Evolutionary conservation across 164 flowering plant species (phyloP).

Genomic region (Annona cherimola): DNA sequence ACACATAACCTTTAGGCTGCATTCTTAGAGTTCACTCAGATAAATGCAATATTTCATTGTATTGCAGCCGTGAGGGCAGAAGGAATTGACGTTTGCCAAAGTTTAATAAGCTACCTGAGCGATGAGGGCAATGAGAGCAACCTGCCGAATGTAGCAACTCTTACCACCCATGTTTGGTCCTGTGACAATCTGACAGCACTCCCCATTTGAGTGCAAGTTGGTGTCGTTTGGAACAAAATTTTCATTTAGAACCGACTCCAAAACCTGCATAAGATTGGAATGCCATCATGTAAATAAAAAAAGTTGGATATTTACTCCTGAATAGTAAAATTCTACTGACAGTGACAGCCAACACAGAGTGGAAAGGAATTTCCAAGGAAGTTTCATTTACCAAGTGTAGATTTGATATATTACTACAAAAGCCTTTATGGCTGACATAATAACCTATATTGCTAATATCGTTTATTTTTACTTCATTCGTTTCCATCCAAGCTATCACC

Average conservation of each 20-base stretch:
- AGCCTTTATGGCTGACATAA: too few relatives aligned
- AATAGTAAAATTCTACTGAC: too few relatives aligned
- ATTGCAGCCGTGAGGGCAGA: neutral
- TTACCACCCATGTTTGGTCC: conserved; percentile 99
- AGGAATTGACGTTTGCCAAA: neutral
- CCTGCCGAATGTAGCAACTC: conserved; percentile 98
- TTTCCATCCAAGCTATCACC: too few relatives aligned
- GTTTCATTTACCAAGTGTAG: too few relatives aligned
- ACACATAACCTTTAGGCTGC: too few relatives aligned
- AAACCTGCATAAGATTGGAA: conserved; percentile 44
- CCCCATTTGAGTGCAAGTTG: conserved; percentile 54
- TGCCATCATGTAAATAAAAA: neutral
- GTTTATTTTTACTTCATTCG: too few relatives aligned
- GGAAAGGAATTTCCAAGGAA: too few relatives aligned
- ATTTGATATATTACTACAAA: too few relatives aligned
- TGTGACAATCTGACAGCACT: conserved; percentile 82
- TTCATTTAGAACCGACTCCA: conserved; percentile 66
- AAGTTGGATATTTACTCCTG: too few relatives aligned
- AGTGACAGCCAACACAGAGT: too few relatives aligned
- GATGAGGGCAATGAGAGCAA: conserved; percentile 86
- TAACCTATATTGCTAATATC: too few relatives aligned
- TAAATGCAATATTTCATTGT: neutral
- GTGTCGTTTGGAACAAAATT: conserved; percentile 93
- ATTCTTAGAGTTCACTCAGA: neutral
- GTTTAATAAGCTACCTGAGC: conserved; percentile 62